These are phyloP conservation scores for Candida multigemmis DNA, from an alignment of 805 yeast species.

Conservation along the genomic window DNA sequence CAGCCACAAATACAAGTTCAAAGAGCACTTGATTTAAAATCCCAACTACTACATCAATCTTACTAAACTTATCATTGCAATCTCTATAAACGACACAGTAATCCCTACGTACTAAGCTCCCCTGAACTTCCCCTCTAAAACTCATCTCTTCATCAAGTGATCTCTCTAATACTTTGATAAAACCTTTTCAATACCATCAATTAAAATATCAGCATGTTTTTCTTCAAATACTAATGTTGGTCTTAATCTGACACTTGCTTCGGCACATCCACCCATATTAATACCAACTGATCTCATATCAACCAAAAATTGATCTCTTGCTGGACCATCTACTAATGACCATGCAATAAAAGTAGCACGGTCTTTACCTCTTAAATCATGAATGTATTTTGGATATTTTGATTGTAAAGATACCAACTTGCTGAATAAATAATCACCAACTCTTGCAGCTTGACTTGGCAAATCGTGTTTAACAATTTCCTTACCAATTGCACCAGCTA, in stretches of 20 bases:
- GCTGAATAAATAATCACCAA: conserved; percentile 58
- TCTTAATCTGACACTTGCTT: conserved; percentile 67
- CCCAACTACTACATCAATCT: too few relatives aligned
- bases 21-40: too few relatives aligned
- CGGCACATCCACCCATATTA: conserved; percentile 83
- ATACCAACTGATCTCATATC: conserved; percentile 59
- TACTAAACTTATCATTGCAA: too few relatives aligned
- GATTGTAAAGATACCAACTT: conserved; percentile 44
- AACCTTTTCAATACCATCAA: conserved; percentile 32
- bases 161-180: conserved; percentile 18
- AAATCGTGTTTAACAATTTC: conserved; percentile 58
- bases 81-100: too few relatives aligned
- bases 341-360: conserved; percentile 81
- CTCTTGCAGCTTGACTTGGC: conserved; percentile 43
- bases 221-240: conserved; percentile 73
- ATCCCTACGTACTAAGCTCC: too few relatives aligned
- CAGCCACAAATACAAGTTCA: too few relatives aligned
- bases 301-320: conserved; percentile 53
- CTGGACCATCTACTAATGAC: conserved; percentile 45
- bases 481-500: conserved; percentile 64
- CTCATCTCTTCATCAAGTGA: too few relatives aligned
- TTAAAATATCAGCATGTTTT: conserved; percentile 67
- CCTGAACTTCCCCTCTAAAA: too few relatives aligned
- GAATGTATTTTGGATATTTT: conserved; percentile 44
- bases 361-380: conserved; percentile 63